Base-by-base conservation (phyloP, 139 green algal genomes). In the Dunaliella primolecta region DNA sequence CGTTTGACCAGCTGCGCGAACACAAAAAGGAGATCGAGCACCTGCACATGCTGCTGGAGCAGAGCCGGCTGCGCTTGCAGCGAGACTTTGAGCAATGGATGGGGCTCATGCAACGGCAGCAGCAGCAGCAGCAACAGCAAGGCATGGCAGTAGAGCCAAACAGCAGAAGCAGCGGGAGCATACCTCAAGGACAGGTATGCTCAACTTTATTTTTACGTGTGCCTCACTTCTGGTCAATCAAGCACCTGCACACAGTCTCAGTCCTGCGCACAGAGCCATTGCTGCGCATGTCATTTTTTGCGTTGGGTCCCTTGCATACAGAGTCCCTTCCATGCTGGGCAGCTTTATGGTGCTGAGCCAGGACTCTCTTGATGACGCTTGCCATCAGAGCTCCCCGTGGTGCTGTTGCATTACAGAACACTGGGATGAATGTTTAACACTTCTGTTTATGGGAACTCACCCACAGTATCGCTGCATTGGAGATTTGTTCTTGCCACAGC, bases 11-110 rank as follows among this genome's bases (percentile, higher is more conserved):
- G 86, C 92, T 98, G 84, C 85, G 93, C 0, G 89, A 92, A 15
- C 86, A 94, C 2, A 98, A 98, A 91, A 85, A 88, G 11, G 95
- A 97, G 84, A 96, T 98, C 75, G 95, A 98, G 86, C 91, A 94
- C 81, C 83, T 98, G 80, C 93, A 97, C 84, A 85, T 91, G 86
- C 85, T 97, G 82, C 87, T 98, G 80, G 92, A 97, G 82, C 92
- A 96, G 36, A 93, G 84, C 83, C 85, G 93, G 3, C 80, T 46
- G 0, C 88, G 88, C 33, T 86, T 98, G 86, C 90, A 95, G 87
- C 83, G 81, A 0, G 94, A 98, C 87, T 98, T 98, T 84, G 93
- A 97, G 87, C 85, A 92, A 29, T 98, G 94, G 94, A 89, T 95
- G 80, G 84, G 32, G 24, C 70, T 92, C 15, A 89, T 90, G 86